Evolutionary conservation across 805 yeast genomes (phyloP).

Genomic region (Saccharomycopsis selenospora): DNA sequence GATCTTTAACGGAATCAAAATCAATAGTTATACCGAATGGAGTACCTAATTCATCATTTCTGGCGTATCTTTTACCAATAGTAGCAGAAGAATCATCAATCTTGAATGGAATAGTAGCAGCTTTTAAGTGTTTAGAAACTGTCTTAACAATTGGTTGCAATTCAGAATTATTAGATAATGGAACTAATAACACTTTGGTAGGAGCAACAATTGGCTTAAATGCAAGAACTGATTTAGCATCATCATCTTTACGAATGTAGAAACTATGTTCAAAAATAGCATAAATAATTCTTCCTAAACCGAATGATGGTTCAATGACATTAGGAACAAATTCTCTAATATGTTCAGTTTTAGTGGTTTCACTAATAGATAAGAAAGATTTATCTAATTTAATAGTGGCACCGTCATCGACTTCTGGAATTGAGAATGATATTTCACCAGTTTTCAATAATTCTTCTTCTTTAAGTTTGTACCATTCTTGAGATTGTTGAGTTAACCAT

Average conservation of each 20-base stretch:
- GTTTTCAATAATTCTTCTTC: slow-evolving; percentile 64
- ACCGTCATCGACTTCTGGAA: slow-evolving; percentile 55
- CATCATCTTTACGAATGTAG: slow-evolving; percentile 91
- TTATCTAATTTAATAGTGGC: slow-evolving; percentile 64
- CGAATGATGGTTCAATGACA: slow-evolving; percentile 98
- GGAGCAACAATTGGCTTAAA: slow-evolving; percentile 97
- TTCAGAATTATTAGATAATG: slow-evolving; percentile 78
- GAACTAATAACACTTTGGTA: slow-evolving; percentile 92
- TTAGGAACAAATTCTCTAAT: slow-evolving; percentile 93
- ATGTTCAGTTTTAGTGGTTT: slow-evolving; percentile 77
- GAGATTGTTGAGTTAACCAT: slow-evolving; percentile 67
- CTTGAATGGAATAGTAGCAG: slow-evolving; percentile 84
- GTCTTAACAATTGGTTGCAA: slow-evolving; percentile 67
- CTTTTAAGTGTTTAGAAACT: slow-evolving; percentile 65
- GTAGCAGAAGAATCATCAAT: slow-evolving; percentile 96
- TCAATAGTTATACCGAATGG: slow-evolving; percentile 98
- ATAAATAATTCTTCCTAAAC: slow-evolving; percentile 96
- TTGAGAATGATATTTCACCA: slow-evolving; percentile 58
- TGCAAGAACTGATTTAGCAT: slow-evolving; percentile 82
- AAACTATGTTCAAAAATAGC: slow-evolving; percentile 87
- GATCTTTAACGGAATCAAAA: slow-evolving; percentile 84
- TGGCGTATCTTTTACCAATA: slow-evolving; percentile 95
- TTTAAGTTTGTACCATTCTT: slow-evolving; percentile 46
- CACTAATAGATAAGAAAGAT: slow-evolving; percentile 65
- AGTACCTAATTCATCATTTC: slow-evolving; percentile 97